These are phyloP conservation scores for Salvia hispanica DNA, from an alignment of 257 asterid genomes.

Conservation along the genomic window DNA sequence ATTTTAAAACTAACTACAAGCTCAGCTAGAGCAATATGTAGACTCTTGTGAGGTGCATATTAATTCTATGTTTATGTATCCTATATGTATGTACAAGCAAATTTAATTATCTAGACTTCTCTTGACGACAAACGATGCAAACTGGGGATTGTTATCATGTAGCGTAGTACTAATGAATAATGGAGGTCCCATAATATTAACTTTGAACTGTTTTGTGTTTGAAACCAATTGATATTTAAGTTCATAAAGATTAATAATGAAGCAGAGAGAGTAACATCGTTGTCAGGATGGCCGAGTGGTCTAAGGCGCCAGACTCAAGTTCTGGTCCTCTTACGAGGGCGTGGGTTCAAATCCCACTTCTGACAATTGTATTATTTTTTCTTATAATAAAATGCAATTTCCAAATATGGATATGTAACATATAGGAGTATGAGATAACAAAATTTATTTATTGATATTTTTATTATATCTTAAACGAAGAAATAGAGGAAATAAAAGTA, in stretches of 20 bases:
- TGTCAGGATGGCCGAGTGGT: constrained; percentile 73
- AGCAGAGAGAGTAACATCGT: too few species aligned
- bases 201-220: background rate
- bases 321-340: constrained; percentile 86
- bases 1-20: constrained; percentile 15
- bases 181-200: too few species aligned
- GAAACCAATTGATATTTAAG: background rate
- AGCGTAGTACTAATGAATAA: too few species aligned
- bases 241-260: too few species aligned
- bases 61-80: background rate
- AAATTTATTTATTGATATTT: too few species aligned
- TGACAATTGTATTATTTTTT: constrained; percentile 33
- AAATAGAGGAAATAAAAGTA: too few species aligned
- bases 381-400: too few species aligned
- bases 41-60: background rate
- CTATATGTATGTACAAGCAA: background rate
- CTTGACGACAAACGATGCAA: background rate
- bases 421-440: too few species aligned
- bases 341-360: constrained; percentile 90
- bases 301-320: constrained; percentile 99
- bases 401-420: too few species aligned
- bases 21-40: background rate
- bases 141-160: background rate
- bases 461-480: too few species aligned
- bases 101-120: background rate